Evolutionary conservation across 2,329 filamentous ascomycete genomes (phyloP), one percentile per base, ranked within the genome.

Genomic region (Fusarium floridanum): DNA sequence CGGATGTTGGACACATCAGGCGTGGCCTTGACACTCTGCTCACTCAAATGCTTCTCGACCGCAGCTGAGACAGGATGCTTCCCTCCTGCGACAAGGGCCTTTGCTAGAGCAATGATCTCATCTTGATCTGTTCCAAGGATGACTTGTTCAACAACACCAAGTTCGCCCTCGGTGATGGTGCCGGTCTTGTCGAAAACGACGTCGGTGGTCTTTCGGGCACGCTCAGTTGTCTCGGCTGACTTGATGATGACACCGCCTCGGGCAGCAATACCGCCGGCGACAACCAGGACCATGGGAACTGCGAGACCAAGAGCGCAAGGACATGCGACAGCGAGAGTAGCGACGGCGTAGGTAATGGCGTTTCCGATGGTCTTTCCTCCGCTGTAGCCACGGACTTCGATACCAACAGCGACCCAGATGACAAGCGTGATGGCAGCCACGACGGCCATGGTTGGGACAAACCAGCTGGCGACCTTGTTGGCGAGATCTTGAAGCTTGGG

Each of bases 141-240:
- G 79, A 66, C 20, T 75, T 67, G 20, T 6, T 75, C 71, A 14
- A 77, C 48, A n/a, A 82, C 80, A 27, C 78, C 76, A 10, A 83
- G 77, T 16, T 84, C 82, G 0, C 17, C 88, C 29, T 84, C 81
- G 0, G 90, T 91, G 24, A 93, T 81, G 1, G 90, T 92, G 0
- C 48, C 91, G 0, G 91, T 92, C 82, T 92, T 93, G 83, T 92
- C 90, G 68, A 93, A 91, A 1, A 92, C 84, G 2, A 91, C 83
- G 73, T 55, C 48, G 27, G 48, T 55, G 6, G 48, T 32, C 17
- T 55, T 55, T 20, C 48, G 48, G 3, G 48, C 48, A 55, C 48
- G 48, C 11, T 55, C 48, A 8, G 48, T 55, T n/a, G 48, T 55
- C 48, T 55, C 48, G 6, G 48, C 48, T 5, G 48, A 55, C 17